Percentiles rank a stretch among this genome's conserved stretches.
phyloP scores from a whole-genome alignment of 371 early-diverging fungal genomes.

The Actinomucor elegans region DNA sequence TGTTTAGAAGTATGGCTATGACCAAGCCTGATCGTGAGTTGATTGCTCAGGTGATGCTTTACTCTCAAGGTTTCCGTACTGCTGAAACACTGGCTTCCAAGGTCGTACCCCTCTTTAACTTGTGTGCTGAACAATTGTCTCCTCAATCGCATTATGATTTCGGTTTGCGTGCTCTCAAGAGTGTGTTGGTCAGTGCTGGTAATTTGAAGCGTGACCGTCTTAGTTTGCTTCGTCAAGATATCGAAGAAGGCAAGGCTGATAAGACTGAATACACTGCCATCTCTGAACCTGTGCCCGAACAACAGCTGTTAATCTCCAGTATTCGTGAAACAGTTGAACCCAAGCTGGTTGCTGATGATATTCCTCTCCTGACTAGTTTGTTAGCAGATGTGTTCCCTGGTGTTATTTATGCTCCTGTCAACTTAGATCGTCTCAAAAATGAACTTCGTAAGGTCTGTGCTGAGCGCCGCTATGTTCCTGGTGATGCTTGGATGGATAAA shows the following conservation, averaged over 20 bases:
- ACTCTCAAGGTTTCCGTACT: slow-evolving; percentile 97
- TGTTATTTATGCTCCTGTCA: slow-evolving; percentile 81
- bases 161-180: slow-evolving; percentile 98
- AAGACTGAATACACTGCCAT: slow-evolving; percentile 51
- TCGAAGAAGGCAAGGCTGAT: slow-evolving; percentile 44
- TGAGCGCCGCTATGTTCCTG: slow-evolving; percentile 73
- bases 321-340: slow-evolving; percentile 96
- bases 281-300: slow-evolving; percentile 78
- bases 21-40: slow-evolving; percentile 96
- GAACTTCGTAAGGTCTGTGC: slow-evolving; percentile 81
- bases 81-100: slow-evolving; percentile 94
- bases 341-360: slow-evolving; percentile 95
- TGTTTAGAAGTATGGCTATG: slow-evolving; percentile 98
- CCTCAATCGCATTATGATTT: slow-evolving; percentile 98
- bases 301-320: slow-evolving; percentile 91
- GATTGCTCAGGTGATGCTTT: slow-evolving; percentile 99
- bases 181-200: slow-evolving; percentile 97
- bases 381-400: slow-evolving; percentile 97
- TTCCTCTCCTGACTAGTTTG: slow-evolving; percentile 82
- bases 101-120: slow-evolving; percentile 94
- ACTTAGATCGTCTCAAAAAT: slow-evolving; percentile 72
- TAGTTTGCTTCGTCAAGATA: slow-evolving; percentile 47
- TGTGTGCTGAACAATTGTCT: slow-evolving; percentile 93
- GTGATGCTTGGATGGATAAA: slow-evolving; percentile 93
- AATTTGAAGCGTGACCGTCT: slow-evolving; percentile 92